These are phyloP conservation scores for Cyclotella distinguenda DNA, from an alignment of 108 stramenopile genomes.

Conservation along the genomic window DNA sequence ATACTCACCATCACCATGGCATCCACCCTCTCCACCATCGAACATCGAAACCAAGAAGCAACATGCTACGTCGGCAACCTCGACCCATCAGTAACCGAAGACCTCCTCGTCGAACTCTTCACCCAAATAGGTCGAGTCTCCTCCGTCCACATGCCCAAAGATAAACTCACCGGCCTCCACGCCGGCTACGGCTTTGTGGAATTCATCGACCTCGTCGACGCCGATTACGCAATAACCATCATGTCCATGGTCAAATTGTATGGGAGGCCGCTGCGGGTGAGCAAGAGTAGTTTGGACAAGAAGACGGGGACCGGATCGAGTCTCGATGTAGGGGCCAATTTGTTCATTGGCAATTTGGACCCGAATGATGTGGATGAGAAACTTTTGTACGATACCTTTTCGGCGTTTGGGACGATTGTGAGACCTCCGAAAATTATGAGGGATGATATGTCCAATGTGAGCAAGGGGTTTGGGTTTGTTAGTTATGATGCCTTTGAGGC, in stretches of 20 bases:
- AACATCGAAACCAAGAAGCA: slow-evolving; percentile 99
- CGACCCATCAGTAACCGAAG: slow-evolving; percentile 84
- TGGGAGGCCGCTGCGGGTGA: slow-evolving; percentile 88
- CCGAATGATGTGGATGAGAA: slow-evolving; percentile 96
- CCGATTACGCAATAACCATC: slow-evolving; percentile 96
- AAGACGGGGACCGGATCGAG: slow-evolving; percentile 55
- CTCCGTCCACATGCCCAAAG: slow-evolving; percentile 98
- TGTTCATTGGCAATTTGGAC: slow-evolving; percentile 97
- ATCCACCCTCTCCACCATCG: slow-evolving; percentile 80
- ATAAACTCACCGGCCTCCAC: slow-evolving; percentile 88
- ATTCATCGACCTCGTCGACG: slow-evolving; percentile 89
- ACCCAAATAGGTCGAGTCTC: slow-evolving; percentile 92
- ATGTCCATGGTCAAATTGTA: slow-evolving; percentile 97
- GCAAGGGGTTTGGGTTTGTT: slow-evolving; percentile 97
- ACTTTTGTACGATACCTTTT: slow-evolving; percentile 97
- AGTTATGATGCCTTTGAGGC: slow-evolving; percentile 93
- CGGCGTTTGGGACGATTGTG: slow-evolving; percentile 95
- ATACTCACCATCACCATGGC: slow-evolving; percentile 62
- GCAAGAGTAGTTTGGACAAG: slow-evolving; percentile 86
- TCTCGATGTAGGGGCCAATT: slow-evolving; percentile 95
- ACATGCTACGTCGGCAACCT: slow-evolving; percentile 97
- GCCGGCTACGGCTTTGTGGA: slow-evolving; percentile 98
- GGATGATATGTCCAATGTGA: slow-evolving; percentile 81
- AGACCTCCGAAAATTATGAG: slow-evolving; percentile 88
- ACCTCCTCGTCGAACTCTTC: slow-evolving; percentile 93